These are phyloP conservation scores for Saccharomycopsis vini DNA, from an alignment of 805 yeast genomes.

Conservation along the genomic window DNA sequence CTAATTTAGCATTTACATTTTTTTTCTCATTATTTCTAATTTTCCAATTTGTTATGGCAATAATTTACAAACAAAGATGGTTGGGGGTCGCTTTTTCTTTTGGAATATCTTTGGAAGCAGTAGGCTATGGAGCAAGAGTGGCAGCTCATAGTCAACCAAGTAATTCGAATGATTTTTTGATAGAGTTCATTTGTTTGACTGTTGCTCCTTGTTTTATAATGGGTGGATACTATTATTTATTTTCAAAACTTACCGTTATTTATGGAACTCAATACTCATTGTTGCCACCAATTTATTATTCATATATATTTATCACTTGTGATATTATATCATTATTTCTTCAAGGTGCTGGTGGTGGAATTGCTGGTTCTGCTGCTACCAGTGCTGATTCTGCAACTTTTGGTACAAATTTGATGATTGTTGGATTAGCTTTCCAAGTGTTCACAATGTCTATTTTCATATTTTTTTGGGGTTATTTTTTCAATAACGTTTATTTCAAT, in stretches of 20 bases:
- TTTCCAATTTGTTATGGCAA: constrained; percentile 34
- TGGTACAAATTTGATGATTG: constrained; percentile 66
- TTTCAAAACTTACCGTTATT: constrained; percentile 58
- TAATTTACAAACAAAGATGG: constrained; percentile 53
- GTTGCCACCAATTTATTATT: constrained; percentile 33
- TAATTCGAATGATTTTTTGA: constrained; percentile 36
- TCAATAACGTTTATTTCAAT: constrained; percentile 29
- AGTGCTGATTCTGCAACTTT: constrained; percentile 1
- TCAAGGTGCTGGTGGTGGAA: constrained; percentile 74
- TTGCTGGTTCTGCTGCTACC: constrained; percentile 37
- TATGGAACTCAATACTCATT: constrained; percentile 47
- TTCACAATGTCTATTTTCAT: constrained; percentile 56
- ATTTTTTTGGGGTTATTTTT: constrained; percentile 39
- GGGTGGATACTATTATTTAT: constrained; percentile 71
- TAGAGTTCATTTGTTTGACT: constrained; percentile 63
- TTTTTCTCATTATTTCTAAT: constrained; percentile 42
- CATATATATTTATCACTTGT: constrained; percentile 54
- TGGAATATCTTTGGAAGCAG: constrained; percentile 51
- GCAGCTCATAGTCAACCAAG: constrained; percentile 32
- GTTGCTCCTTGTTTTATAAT: constrained; percentile 76
- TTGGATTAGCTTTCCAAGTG: constrained; percentile 73
- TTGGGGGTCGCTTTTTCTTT: constrained; percentile 47
- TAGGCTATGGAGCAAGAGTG: constrained; percentile 60
- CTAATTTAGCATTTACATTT: constrained; percentile 48
- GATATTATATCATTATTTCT: constrained; percentile 57